Base-by-base conservation (phyloP, 768 basidiomycete genomes). In the Lactarius pseudohatsudake region DNA sequence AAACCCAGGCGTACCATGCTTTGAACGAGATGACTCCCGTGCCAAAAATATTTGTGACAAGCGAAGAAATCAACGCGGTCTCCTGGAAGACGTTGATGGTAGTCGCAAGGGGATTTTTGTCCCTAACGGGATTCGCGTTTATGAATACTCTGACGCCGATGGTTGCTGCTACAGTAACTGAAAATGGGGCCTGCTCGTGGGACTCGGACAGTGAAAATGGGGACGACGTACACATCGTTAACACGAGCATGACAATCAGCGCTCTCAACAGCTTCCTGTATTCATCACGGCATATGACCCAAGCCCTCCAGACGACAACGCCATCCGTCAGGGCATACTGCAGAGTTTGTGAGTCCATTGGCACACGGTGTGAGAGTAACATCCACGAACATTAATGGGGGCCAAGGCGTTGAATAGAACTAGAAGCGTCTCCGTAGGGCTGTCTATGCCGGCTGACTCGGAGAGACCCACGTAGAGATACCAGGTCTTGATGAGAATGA, bases 291-390 rank as follows among this genome's bases (percentile, higher is more conserved):
- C 61, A 66, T 3, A 66, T 38, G 16, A 62, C 47, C 61, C 65
- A 62, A 15, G 65, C 65, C 36, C 65, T 26, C 61, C 65, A 66
- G 56, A 62, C 61, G n/a, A 66, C 65, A 20, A 62, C 57, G 18
- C 56, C 65, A 28, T 66, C 65, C 2, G 65, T 62, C 56, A 66
- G n/a, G 16, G 57, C 50, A 36, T 58, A 53, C 61, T 66, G 20
- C 15, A 3, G 32, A 32, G 32, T 40, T 32, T 30, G 58, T 18
- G 18, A 15, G 26, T 56, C 16, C 8, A 32, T 56, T 56, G 15
- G 30, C 9, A 56, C 9, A 56, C 4, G 3, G 5, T 15, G n/a
- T 18, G 28, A 26, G 30, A 38, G 3, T 13, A 32, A 5, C 16
- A 32, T 16, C n/a, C 15, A 61, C 64, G 38, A 50, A 66, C 65